Evolutionary conservation across 2,329 filamentous ascomycete genomes (phyloP), one percentile per base, ranked within the genome.

Genomic region (Arthrocladium fulminans): DNA sequence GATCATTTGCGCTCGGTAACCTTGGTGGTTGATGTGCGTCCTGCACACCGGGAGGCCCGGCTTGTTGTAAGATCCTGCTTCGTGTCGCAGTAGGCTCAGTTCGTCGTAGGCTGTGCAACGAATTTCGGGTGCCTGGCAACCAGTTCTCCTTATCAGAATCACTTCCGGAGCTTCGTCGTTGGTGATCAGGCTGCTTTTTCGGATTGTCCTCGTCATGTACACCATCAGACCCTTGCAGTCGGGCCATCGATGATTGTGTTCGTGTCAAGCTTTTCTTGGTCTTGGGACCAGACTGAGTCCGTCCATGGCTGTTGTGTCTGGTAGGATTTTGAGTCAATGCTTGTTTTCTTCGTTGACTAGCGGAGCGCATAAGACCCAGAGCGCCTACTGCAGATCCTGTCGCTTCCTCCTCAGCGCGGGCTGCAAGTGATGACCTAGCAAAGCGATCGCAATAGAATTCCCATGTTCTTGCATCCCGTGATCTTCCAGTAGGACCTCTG

Each of bases 131-230:
- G 3, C 72, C 72, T 2, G 76, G 76, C 34, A 75, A 67, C 79
- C 88, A 94, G 62, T 97, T 97, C 69, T 97, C 90, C 68, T 97
- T 97, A 64, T 97, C 90, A 1, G 88, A 95, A 60, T 95, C 89
- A 39, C 32, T 47, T 42, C 80, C 73, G 64, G 68, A 78, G 78
- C 62, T 58, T 71, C 58, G 65, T 71, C 65, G 30, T 58, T 73
- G 61, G 58, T 64, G 54, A 51, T 57, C 60, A 60, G 61, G 51
- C 53, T 61, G 54, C 58, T 53, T 43, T 42, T 54, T 50, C 24
- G 38, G 23, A 30, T 51, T 51, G 24, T 55, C 45, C 22, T 63
- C 61, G 1, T 54, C 50, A 13, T n/a, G 19, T 54, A 58, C 13
- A 50, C 47, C 40, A 59, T 67, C 47, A 47, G 59, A 60, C 9